These are phyloP conservation scores for Pholiota molesta DNA, from an alignment of 768 basidiomycete species.

Conservation along the genomic window DNA sequence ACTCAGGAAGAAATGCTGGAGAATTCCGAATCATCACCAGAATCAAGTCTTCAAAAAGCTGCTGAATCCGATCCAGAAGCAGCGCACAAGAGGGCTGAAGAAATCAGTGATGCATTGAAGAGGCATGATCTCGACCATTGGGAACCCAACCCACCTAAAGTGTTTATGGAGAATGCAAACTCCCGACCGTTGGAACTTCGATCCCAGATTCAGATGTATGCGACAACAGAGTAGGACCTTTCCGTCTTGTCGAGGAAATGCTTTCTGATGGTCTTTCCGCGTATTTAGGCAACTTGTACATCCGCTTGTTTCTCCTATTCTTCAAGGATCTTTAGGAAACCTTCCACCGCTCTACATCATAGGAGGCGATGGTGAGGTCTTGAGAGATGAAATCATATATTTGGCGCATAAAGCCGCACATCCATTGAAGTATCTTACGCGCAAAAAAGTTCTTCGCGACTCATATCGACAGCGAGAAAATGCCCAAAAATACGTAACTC, in stretches of 20 bases:
- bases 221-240: constrained; percentile 63
- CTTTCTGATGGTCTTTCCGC: not conserved
- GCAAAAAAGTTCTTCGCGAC: constrained; percentile 52
- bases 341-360: constrained; percentile 77
- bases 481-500: constrained; percentile 47
- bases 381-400: constrained; percentile 80
- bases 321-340: constrained; percentile 74
- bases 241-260: not conserved
- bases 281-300: constrained; percentile 56
- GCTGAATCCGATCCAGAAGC: not conserved
- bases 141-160: constrained; percentile 60
- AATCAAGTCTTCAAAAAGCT: not conserved
- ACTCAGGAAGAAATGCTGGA: constrained; percentile 36
- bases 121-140: constrained; percentile 38
- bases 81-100: not conserved
- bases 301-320: constrained; percentile 72
- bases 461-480: constrained; percentile 54
- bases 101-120: constrained; percentile 7
- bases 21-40: not conserved
- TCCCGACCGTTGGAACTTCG: constrained; percentile 48
- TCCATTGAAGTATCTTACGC: constrained; percentile 64
- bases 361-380: constrained; percentile 72
- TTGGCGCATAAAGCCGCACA: constrained; percentile 80
- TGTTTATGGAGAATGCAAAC: constrained; percentile 51
- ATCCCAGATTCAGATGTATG: constrained; percentile 79